phyloP scores from a whole-genome alignment of 139 green algal genomes.

The Tetradesmus obliquus region DNA sequence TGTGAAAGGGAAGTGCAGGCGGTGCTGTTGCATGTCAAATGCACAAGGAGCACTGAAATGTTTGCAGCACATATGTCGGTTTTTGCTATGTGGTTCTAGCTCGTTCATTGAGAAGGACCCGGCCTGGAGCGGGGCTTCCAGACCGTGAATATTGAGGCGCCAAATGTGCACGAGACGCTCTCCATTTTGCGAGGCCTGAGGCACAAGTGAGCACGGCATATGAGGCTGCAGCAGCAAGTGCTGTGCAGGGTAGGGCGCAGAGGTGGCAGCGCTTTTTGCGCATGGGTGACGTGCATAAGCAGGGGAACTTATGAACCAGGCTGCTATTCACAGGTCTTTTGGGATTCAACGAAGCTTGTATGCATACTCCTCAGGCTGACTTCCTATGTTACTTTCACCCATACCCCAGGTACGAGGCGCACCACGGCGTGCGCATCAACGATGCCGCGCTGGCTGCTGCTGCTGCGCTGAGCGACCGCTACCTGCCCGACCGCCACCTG shows the following conservation, averaged over 20 bases:
- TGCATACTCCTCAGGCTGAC: background rate
- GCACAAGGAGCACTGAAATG: no score
- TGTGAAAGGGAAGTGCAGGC: no score
- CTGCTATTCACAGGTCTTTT: background rate
- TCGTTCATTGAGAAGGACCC: constrained; percentile 99
- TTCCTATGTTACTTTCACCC: no score
- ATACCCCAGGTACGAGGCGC: constrained; percentile 54
- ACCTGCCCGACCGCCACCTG: constrained; percentile 75
- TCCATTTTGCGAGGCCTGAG: constrained; percentile 94
- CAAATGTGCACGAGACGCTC: constrained; percentile 86
- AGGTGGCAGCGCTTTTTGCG: no score
- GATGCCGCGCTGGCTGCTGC: constrained; percentile 51
- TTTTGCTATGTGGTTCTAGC: no score
- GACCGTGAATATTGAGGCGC: constrained; percentile 54
- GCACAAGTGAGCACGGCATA: constrained; percentile 72
- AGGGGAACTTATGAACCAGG: no score
- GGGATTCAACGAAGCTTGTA: background rate
- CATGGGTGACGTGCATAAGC: no score
- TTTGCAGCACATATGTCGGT: no score
- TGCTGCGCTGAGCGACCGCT: constrained; percentile 47
- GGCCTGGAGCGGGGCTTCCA: constrained; percentile 96
- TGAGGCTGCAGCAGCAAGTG: background rate
- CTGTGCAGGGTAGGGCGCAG: no score
- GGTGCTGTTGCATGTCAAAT: no score
- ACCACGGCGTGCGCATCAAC: constrained; percentile 63